Conservation (phyloP, 768 basidiomycete species). For the Russula brevipes region DNA sequence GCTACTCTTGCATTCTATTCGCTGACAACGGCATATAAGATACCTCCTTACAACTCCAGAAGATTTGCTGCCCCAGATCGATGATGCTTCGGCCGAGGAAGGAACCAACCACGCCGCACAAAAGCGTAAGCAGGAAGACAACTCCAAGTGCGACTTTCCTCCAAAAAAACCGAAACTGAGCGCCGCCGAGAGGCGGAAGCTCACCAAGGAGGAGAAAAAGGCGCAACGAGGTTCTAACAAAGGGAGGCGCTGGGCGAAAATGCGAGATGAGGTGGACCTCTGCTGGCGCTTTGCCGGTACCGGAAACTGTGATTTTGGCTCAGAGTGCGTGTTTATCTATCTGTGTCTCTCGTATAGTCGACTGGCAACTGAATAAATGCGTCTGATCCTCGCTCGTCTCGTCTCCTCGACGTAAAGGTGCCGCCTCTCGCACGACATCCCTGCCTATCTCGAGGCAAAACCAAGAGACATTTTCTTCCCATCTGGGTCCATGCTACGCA, state of each 20-base stretch:
- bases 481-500: conserved; percentile 38
- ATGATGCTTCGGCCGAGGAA: conserved; percentile 65
- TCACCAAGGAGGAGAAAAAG: conserved; percentile 64
- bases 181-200: conserved; percentile 39
- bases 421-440: conserved; percentile 72
- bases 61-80: conserved; percentile 30
- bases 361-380: too few species aligned
- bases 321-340: conserved; percentile 41
- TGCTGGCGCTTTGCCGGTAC: conserved; percentile 79
- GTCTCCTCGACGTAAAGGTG: conserved; percentile 44
- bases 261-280: conserved; percentile 74
- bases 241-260: conserved; percentile 68
- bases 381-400: not conserved
- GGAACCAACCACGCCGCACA: conserved; percentile 36
- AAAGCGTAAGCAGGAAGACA: conserved; percentile 20
- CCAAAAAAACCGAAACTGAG: conserved; percentile 30
- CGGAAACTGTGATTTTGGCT: conserved; percentile 62
- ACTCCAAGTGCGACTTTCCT: conserved; percentile 26
- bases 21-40: conserved; percentile 28
- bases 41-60: conserved; percentile 35
- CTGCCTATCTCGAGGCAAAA: conserved; percentile 71
- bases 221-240: conserved; percentile 79
- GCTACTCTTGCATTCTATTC: not conserved
- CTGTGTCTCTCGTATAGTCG: not conserved
- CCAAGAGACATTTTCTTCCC: conserved; percentile 65